Percentiles rank a stretch among this genome's conserved stretches.
Conservation (phyloP, 257 asterid species). For the Fraxinus cuspidata region DNA sequence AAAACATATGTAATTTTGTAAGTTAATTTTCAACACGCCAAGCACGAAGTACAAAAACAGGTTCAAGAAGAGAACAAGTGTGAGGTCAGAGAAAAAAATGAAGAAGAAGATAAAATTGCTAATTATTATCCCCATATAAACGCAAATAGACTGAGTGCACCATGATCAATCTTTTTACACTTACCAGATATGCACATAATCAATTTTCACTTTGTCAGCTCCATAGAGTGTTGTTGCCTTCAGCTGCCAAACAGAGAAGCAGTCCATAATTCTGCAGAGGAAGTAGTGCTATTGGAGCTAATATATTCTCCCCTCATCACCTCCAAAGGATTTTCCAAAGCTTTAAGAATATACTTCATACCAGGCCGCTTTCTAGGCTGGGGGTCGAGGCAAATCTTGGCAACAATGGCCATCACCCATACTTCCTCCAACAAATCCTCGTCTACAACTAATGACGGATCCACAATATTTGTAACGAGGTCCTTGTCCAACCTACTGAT, state of each 20-base stretch:
- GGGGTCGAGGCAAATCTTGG: conserved; percentile 62
- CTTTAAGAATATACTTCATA: conserved; percentile 54
- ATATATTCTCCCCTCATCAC: conserved; percentile 55
- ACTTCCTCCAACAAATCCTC: conserved; percentile 55
- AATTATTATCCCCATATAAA: no score
- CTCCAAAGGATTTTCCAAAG: conserved; percentile 58
- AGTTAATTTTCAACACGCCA: no score
- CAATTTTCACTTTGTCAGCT: no score
- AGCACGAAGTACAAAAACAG: no score
- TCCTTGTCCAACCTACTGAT: conserved; percentile 50
- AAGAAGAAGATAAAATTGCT: no score
- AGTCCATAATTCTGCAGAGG: conserved; percentile 53
- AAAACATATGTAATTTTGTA: no score
- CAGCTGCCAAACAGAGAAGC: conserved; percentile 51
- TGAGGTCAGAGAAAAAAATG: no score
- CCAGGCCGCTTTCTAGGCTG: conserved; percentile 47
- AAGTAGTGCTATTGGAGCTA: conserved; percentile 45
- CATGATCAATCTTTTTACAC: no score
- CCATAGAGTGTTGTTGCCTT: conserved; percentile 40
- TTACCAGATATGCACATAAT: no score
- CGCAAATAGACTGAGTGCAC: no score
- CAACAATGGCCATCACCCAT: conserved; percentile 62
- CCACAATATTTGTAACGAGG: conserved; percentile 46
- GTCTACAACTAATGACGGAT: conserved; percentile 45
- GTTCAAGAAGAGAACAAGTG: no score